phyloP scores from a whole-genome alignment of 805 yeast species.

The Limtongia smithiae region DNA sequence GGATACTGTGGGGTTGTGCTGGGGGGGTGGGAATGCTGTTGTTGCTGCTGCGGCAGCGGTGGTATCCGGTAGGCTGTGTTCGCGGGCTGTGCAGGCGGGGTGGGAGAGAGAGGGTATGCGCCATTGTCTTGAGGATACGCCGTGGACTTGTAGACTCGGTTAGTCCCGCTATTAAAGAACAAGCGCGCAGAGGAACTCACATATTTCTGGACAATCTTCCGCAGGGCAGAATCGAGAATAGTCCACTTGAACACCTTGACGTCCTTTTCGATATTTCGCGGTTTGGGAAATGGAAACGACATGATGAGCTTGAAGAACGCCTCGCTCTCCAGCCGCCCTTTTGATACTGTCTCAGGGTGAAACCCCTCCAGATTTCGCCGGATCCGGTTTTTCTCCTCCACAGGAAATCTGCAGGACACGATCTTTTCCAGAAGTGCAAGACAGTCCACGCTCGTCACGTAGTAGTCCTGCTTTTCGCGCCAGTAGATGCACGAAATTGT shows the following conservation, averaged over 20 bases:
- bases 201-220: slow-evolving; percentile 58
- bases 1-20: too few relatives aligned
- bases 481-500: slow-evolving; percentile 50
- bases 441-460: slow-evolving; percentile 64
- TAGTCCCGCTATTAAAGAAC: too few relatives aligned
- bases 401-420: slow-evolving; percentile 52
- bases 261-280: slow-evolving; percentile 67
- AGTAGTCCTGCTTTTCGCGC: slow-evolving; percentile 47
- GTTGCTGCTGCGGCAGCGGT: too few relatives aligned
- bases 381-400: slow-evolving; percentile 68
- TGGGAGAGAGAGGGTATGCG: too few relatives aligned
- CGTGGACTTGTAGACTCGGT: too few relatives aligned
- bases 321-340: slow-evolving; percentile 42
- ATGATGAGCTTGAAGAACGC: slow-evolving; percentile 49
- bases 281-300: slow-evolving; percentile 61
- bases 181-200: slow-evolving; percentile 3
- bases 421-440: slow-evolving; percentile 55
- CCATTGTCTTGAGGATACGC: too few relatives aligned
- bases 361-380: slow-evolving; percentile 63
- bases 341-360: slow-evolving; percentile 57
- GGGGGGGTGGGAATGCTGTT: too few relatives aligned
- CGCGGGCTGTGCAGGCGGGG: too few relatives aligned
- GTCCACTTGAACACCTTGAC: slow-evolving; percentile 64
- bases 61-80: too few relatives aligned
- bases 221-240: slow-evolving; percentile 50